Evolutionary conservation across 306 rosid genomes (phyloP), one percentile per base, ranked within the genome.

Genomic region (Crotalaria pallida): DNA sequence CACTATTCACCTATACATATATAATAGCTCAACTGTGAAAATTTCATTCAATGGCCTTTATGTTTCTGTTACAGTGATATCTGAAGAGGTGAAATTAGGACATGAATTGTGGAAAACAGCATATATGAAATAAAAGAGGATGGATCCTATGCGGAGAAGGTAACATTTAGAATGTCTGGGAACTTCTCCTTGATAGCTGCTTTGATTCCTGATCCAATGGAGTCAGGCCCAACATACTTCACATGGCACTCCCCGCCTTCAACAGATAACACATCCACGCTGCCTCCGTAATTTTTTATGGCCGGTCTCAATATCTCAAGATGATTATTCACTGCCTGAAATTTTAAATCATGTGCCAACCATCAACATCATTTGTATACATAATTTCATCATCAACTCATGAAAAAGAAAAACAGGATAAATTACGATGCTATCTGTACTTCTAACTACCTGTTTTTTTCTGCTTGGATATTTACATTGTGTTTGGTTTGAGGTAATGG

Each of bases 181-280:
- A 91, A 91, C 82, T 75, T 91, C 85, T 94, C 99, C 60, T 91
- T 91, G 67, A 91, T 91, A 0, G 99, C 96, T 12, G 99, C 99
- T 84, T 82, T 89, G 70, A 91, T 75, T 61, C 99, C 96, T 21
- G 97, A 81, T 43, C 95, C 99, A 65, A 91, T 94, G 16, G 99
- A 91, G 12, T 87, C 91, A 10, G 96, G 96, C 8, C 97, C 99
- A 64, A 77, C 75, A 52, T 94, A 91, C 34, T 83, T 83, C 6
- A 91, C 96, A 2, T 41, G 72, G 74, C 97, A 94, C 15, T 87
- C 86, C 9, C 76, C 89, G 0, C 85, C 89, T 75, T 82, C 88
- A 44, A 91, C 81, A 0, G 96, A 80, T 40, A 91, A 44, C 23
- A 94, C 97, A 73, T 91, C 80, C 73, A 94, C 99, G 4, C 91